phyloP scores from a whole-genome alignment of 176 grass and related monocot genomes.

The Puccinellia tenuiflora region DNA sequence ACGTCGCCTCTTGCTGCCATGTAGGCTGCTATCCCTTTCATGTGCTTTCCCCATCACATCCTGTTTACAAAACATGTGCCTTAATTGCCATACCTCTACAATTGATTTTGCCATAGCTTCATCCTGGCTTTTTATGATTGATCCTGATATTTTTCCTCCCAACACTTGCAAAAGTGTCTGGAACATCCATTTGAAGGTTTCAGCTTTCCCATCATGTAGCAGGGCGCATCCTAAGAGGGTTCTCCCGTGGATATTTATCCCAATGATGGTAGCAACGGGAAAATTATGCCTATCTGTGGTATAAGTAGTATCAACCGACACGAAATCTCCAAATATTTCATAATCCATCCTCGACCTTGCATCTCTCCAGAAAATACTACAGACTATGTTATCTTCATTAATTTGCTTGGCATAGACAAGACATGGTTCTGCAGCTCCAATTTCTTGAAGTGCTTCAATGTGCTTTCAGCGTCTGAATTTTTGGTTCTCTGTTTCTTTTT shows the following conservation, averaged over 20 bases:
- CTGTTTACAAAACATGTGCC: conserved; percentile 6
- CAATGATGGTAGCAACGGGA: conserved; percentile 24
- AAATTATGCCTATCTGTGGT: conserved; percentile 15
- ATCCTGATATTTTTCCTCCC: conserved; percentile 18
- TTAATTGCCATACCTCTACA: neutral
- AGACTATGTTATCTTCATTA: neutral
- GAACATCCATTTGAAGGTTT: conserved; percentile 26
- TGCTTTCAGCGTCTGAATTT: conserved; percentile 1
- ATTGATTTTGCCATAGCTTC: conserved; percentile 15
- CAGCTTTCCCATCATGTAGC: neutral
- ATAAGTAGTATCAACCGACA: conserved; percentile 22
- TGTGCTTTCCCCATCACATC: conserved; percentile 24
- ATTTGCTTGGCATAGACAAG: neutral
- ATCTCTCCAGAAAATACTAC: conserved; percentile 24
- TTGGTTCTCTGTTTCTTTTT: neutral
- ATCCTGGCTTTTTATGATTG: conserved; percentile 22
- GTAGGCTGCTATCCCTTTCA: neutral
- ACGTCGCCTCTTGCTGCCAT: neutral
- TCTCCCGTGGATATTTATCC: conserved; percentile 15
- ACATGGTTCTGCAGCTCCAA: neutral
- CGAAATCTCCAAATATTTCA: conserved; percentile 20
- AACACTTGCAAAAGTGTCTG: conserved; percentile 12
- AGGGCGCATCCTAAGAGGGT: conserved; percentile 9
- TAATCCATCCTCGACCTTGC: conserved; percentile 9
- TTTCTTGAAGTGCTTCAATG: conserved; percentile 10